phyloP scores from a whole-genome alignment of 2,329 filamentous ascomycete species.

The Penicillium sp. region DNA sequence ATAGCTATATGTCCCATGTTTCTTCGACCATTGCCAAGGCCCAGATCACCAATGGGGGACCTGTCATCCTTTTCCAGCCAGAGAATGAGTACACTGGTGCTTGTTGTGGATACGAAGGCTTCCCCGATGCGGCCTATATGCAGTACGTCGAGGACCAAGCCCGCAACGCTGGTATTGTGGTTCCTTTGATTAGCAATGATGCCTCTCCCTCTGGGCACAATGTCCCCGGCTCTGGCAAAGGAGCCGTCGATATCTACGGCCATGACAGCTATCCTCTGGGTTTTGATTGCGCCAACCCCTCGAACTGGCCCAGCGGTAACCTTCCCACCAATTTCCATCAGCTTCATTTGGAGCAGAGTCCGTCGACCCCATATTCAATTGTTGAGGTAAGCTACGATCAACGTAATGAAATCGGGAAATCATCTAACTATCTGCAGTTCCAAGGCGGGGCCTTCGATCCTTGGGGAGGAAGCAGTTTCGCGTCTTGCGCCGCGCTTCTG shows the following conservation, averaged over 20 bases:
- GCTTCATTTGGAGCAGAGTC: slow-evolving; percentile 59
- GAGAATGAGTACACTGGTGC: slow-evolving; percentile 74
- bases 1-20: slow-evolving; percentile 61
- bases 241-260: slow-evolving; percentile 63
- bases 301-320: slow-evolving; percentile 56
- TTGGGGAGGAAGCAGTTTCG: slow-evolving; percentile 71
- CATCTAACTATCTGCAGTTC: slow-evolving; percentile 47
- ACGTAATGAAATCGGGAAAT: neutral
- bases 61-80: slow-evolving; percentile 73
- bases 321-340: slow-evolving; percentile 58
- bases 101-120: slow-evolving; percentile 47
- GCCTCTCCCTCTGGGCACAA: slow-evolving; percentile 60
- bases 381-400: slow-evolving; percentile 47
- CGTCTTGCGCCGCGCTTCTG: slow-evolving; percentile 62
- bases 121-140: slow-evolving; percentile 68
- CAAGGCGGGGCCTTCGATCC: slow-evolving; percentile 71
- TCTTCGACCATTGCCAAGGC: slow-evolving; percentile 66
- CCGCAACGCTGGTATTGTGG: slow-evolving; percentile 65
- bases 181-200: slow-evolving; percentile 76
- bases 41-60: slow-evolving; percentile 80
- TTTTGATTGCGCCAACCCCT: slow-evolving; percentile 53
- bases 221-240: slow-evolving; percentile 59
- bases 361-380: slow-evolving; percentile 64
- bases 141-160: slow-evolving; percentile 68
- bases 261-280: slow-evolving; percentile 62